phyloP scores from a whole-genome alignment of 345 rosid genomes.

The Acer negundo region DNA sequence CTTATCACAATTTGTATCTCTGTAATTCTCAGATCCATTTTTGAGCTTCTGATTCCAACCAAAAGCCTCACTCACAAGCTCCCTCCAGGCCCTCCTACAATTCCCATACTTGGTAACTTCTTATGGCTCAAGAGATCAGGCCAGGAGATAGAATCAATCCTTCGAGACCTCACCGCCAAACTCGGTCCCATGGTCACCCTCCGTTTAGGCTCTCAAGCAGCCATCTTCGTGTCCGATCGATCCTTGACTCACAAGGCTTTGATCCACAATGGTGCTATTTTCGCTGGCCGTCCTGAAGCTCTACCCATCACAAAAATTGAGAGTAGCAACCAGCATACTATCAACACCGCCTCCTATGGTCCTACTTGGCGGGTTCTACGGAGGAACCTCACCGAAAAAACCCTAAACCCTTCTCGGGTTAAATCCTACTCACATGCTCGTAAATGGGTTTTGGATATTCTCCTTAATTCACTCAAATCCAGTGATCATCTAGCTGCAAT shows the following conservation, averaged over 20 bases:
- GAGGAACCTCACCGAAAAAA: slow-evolving; percentile 4
- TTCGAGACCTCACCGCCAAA: neutral
- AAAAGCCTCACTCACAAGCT: too few species aligned
- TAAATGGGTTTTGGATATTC: neutral
- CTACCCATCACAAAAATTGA: neutral
- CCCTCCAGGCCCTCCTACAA: too few species aligned
- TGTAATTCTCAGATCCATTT: too few species aligned
- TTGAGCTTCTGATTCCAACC: too few species aligned
- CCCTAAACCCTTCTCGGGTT: neutral
- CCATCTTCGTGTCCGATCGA: slow-evolving; percentile 3
- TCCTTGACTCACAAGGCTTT: slow-evolving; percentile 6
- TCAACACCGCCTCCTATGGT: slow-evolving; percentile 1
- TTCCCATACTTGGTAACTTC: too few species aligned
- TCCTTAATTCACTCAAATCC: neutral
- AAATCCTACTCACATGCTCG: neutral
- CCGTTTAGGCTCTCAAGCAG: neutral
- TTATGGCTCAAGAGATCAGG: too few species aligned
- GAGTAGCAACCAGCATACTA: neutral
- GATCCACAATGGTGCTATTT: neutral
- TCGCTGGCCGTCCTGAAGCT: neutral
- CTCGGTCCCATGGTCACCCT: neutral
- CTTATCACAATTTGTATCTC: too few species aligned
- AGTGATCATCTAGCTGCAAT: neutral
- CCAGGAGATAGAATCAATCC: neutral
- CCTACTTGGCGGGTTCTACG: neutral